A percentile compares a stretch with the other conserved stretches of the same genome.
These are phyloP conservation scores for Xerocomus amazonicus DNA, from an alignment of 1,284 basidiomycete species.

Conservation along the genomic window DNA sequence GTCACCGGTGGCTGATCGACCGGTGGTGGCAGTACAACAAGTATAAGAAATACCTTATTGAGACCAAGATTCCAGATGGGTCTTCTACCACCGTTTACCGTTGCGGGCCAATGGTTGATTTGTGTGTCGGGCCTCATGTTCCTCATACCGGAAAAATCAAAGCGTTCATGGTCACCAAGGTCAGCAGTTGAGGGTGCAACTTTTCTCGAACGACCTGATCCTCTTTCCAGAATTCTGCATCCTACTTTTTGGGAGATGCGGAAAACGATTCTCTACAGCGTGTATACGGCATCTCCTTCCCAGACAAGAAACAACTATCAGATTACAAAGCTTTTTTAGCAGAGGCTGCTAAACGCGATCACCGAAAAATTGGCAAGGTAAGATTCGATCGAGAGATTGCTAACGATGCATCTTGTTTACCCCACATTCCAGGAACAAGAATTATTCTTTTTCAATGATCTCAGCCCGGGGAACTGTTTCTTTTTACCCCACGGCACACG, in stretches of 20 bases:
- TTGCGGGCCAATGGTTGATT: constrained; percentile 97
- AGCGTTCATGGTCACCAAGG: constrained; percentile 93
- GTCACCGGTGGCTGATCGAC: constrained; percentile 8
- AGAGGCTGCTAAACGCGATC: constrained; percentile 97
- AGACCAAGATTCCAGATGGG: constrained; percentile 94
- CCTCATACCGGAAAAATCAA: constrained; percentile 98
- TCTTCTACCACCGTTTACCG: constrained; percentile 98
- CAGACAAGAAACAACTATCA: constrained; percentile 91
- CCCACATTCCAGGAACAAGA: constrained; percentile 75
- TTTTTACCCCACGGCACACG: constrained; percentile 96
- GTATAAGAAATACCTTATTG: constrained; percentile 96
- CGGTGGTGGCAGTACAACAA: constrained; percentile 82
- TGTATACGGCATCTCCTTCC: constrained; percentile 99
- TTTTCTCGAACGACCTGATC: not conserved
- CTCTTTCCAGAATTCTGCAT: constrained; percentile 80
- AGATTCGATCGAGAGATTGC: constrained; percentile 13
- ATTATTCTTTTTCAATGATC: constrained; percentile 97
- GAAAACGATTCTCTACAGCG: constrained; percentile 96
- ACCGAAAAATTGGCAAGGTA: constrained; percentile 90
- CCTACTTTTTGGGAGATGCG: constrained; percentile 96
- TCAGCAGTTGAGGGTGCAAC: constrained; percentile 28
- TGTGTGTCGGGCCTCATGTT: constrained; percentile 96
- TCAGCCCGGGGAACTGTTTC: constrained; percentile 94
- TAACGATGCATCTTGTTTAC: constrained; percentile 3
- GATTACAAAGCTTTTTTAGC: constrained; percentile 97